Evolutionary conservation across 163 green algal species (phyloP).

Genomic region (Scenedesmus sp.): DNA sequence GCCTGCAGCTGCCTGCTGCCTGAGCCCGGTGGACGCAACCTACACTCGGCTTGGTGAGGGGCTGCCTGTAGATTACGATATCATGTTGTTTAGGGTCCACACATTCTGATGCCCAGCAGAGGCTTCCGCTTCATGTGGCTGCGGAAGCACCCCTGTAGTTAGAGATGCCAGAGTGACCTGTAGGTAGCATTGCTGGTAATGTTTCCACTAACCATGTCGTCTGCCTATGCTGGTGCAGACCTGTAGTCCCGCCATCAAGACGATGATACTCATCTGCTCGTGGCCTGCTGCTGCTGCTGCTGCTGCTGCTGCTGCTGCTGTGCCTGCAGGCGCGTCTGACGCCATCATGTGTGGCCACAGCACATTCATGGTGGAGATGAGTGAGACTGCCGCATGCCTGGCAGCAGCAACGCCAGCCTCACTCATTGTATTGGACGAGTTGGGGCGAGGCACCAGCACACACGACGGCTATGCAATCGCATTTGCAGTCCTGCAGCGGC

Average conservation of each 20-base stretch:
- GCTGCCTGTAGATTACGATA: neutral
- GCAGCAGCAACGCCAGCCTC: slow-evolving; percentile 66
- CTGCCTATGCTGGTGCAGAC: no score
- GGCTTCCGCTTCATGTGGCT: no score
- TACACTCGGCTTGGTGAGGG: slow-evolving; percentile 84
- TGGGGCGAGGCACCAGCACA: slow-evolving; percentile 87
- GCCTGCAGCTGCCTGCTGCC: slow-evolving; percentile 56
- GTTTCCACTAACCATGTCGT: no score
- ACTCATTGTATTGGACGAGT: slow-evolving; percentile 89
- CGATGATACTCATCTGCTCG: no score
- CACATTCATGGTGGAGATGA: slow-evolving; percentile 89
- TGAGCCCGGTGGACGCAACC: slow-evolving; percentile 83
- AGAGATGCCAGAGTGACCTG: no score
- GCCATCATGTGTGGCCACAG: slow-evolving; percentile 80
- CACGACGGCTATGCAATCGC: slow-evolving; percentile 90
- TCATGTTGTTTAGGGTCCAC: neutral
- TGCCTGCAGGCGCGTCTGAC: slow-evolving; percentile 76
- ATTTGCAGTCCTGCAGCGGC: slow-evolving; percentile 59
- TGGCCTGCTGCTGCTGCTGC: neutral
- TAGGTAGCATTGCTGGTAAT: no score
- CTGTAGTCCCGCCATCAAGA: no score
- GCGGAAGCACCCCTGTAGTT: no score
- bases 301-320: neutral
- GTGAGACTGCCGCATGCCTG: slow-evolving; percentile 73
- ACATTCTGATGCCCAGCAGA: neutral